Conservation (phyloP, 805 yeast genomes). For the Yamadazyma laniorum region DNA sequence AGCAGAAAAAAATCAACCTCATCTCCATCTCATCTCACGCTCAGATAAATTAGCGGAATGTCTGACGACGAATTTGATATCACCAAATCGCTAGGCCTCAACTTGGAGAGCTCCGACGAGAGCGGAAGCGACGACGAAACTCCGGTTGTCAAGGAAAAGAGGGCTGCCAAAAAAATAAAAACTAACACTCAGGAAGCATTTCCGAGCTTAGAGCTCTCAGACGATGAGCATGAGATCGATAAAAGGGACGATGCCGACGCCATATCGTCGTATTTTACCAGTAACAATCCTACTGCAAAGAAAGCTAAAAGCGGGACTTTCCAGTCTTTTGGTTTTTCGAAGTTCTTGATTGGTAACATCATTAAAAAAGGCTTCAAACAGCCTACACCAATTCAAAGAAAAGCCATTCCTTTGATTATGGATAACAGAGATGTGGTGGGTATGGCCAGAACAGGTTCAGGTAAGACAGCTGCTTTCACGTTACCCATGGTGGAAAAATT, state of each 20-base stretch:
- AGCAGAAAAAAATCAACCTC: constrained; percentile 4
- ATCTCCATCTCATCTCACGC: constrained; percentile 13
- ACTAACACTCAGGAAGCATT: constrained; percentile 32
- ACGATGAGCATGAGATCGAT: constrained; percentile 42
- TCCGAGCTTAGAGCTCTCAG: constrained; percentile 55
- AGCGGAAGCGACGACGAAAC: not conserved
- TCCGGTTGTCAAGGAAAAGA: constrained; percentile 14
- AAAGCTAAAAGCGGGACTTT: constrained; percentile 78
- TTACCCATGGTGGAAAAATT: constrained; percentile 86
- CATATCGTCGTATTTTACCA: constrained; percentile 37
- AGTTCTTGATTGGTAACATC: constrained; percentile 65
- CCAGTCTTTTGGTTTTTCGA: constrained; percentile 86
- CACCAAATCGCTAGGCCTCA: constrained; percentile 56
- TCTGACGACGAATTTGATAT: constrained; percentile 47
- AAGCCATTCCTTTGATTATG: constrained; percentile 86
- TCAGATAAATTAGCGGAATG: constrained; percentile 10
- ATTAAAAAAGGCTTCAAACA: constrained; percentile 83
- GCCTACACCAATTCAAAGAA: constrained; percentile 98
- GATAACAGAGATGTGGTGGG: constrained; percentile 94
- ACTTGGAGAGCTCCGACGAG: constrained; percentile 35
- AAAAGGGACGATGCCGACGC: constrained; percentile 23
- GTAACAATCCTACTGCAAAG: constrained; percentile 45
- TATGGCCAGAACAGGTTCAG: constrained; percentile 99
- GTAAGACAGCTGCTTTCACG: constrained; percentile 96
- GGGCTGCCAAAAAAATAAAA: constrained; percentile 18